These are phyloP conservation scores for Wallacemonas collosoma DNA, from an alignment of 208 protist genomes.

Conservation along the genomic window DNA sequence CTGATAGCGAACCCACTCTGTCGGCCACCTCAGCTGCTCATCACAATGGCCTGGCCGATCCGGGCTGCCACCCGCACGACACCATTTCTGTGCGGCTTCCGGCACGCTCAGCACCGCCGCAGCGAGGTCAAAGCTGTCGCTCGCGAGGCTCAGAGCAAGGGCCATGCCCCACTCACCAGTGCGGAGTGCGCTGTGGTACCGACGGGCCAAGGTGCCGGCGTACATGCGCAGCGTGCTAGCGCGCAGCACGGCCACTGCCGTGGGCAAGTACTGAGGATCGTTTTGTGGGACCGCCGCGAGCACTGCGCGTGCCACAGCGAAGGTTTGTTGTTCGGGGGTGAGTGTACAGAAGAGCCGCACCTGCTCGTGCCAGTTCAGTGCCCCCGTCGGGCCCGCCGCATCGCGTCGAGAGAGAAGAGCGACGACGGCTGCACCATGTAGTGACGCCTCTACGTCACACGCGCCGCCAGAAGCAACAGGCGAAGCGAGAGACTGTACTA, in stretches of 20 bases:
- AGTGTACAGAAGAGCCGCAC: conserved; percentile 26
- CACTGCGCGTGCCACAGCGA: conserved; percentile 37
- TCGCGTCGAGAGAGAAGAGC: conserved; percentile 19
- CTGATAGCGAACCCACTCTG: neutral
- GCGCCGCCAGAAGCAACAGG: neutral
- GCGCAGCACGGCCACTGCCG: conserved; percentile 28
- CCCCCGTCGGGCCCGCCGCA: conserved; percentile 13
- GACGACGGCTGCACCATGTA: neutral
- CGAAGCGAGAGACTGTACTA: conserved; percentile 8
- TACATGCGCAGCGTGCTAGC: conserved; percentile 53
- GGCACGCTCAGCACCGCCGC: neutral
- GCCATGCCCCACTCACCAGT: conserved; percentile 28
- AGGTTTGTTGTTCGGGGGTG: conserved; percentile 31
- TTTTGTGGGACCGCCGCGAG: conserved; percentile 34
- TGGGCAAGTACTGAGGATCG: conserved; percentile 31
- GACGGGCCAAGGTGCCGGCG: conserved; percentile 51
- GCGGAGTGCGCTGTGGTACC: conserved; percentile 27
- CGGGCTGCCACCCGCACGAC: neutral
- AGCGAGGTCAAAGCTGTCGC: neutral
- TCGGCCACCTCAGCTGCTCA: neutral
- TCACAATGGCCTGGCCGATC: neutral
- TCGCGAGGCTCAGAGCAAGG: conserved; percentile 34
- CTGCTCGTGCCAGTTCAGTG: conserved; percentile 28
- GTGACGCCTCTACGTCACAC: neutral
- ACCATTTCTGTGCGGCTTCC: neutral